Base-by-base conservation (phyloP, 129 eudicot species). In the Ambrosia trifida region DNA sequence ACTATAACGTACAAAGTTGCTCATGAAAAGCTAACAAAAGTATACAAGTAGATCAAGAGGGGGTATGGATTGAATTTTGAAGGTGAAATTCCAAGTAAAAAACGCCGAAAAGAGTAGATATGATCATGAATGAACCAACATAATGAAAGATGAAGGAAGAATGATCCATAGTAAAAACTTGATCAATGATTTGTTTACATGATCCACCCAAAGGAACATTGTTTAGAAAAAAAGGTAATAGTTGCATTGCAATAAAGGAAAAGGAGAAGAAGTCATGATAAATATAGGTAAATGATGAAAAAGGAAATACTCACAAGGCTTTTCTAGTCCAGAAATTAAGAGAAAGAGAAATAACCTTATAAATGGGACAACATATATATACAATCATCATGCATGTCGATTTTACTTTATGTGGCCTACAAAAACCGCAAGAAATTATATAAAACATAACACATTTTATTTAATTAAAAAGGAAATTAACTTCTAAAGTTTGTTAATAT, bases 21-120 rank as follows among this genome's bases (percentile, higher is more conserved):
- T 78, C 81, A 78, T 78, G 38, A 56, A 56, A 71, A 62, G 50
- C 73, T 17, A 31, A 75, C 60, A 66, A 75, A 65, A 28, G 43
- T 45, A 50, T 52, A 65, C 7, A 9, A 52, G 18, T 3, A 40
- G 70, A 77, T 77, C 66, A 69, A 70, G 81, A 69, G 18, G 76
- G 80, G 71, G 49, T 60, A 44, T 33, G 64, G 70, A 72, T 80
- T 53, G 45, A 11, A 31, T 30, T 45, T 30, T 52, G 61, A 56
- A 32, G 68, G 80, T 77, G 74, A 72, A 54, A 76, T 62, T 77
- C 84, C 52, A 66, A 73, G 62, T 81, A 70, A 72, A 82, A 89
- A 79, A 82, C 94, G 89, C 69, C 59, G 49, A 66, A 78, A 72
- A 40, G 19, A 20, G 44, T 12, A 47, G 38, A 51, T 52, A 17